Evolutionary conservation across 1,139 yeast genomes (phyloP).

Genomic region (Chernovozyma sophiae-reginae): DNA sequence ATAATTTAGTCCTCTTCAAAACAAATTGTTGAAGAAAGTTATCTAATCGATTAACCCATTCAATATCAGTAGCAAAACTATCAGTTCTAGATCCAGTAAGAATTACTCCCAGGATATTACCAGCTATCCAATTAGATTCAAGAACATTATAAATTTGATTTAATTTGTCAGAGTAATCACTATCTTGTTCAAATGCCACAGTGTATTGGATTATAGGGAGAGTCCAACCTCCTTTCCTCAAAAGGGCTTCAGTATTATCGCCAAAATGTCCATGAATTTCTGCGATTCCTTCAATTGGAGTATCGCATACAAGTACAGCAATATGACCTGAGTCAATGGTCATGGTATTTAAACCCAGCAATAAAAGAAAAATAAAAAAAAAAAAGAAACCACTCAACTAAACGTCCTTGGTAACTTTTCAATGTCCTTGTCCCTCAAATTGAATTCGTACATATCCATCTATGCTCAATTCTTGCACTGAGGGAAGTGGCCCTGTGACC

Average conservation of each 20-base stretch:
- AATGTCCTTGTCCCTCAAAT: too few relatives aligned
- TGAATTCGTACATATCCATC: too few relatives aligned
- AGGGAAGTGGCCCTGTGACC: too few relatives aligned
- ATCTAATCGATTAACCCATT: slow-evolving; percentile 52
- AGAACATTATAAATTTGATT: slow-evolving; percentile 16
- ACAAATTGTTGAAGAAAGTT: slow-evolving; percentile 33
- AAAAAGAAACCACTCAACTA: too few relatives aligned
- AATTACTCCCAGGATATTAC: slow-evolving; percentile 33
- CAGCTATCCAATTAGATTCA: slow-evolving; percentile 18
- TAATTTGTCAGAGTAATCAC: slow-evolving; percentile 18
- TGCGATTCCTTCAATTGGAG: slow-evolving; percentile 27
- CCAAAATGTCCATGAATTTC: slow-evolving; percentile 49
- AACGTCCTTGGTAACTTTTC: too few relatives aligned
- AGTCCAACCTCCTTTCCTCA: slow-evolving; percentile 16
- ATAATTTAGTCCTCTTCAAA: slow-evolving; percentile 14
- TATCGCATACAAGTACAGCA: slow-evolving; percentile 48
- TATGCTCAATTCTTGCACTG: too few relatives aligned
- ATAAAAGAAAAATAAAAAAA: too few relatives aligned
- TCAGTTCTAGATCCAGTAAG: slow-evolving; percentile 67
- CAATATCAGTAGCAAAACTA: slow-evolving; percentile 44
- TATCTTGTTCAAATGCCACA: slow-evolving; percentile 34
- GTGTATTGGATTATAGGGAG: slow-evolving; percentile 34
- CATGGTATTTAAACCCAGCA: too few relatives aligned
- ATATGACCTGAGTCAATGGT: slow-evolving; percentile 15
- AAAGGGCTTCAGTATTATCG: slow-evolving; percentile 36